Evolutionary conservation across 495 filamentous ascomycete species (phyloP).

Genomic region (Aspergillus kassunensis): DNA sequence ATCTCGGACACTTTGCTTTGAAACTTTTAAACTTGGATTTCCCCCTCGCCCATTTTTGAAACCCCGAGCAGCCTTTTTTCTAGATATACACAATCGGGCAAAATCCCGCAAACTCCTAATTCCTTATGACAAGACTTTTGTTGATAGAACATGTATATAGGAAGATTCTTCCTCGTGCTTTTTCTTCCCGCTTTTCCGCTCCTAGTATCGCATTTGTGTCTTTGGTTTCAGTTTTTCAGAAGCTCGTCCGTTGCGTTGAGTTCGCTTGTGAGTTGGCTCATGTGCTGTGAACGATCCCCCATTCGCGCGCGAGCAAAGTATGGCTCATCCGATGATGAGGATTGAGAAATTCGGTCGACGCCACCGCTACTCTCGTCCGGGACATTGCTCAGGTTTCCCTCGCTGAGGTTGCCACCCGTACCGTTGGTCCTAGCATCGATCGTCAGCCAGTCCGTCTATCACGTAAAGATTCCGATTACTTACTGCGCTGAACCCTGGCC

Average conservation of each 20-base stretch:
- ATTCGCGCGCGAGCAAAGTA: constrained; percentile 37
- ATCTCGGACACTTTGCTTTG: constrained; percentile 39
- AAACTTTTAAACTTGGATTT: constrained; percentile 7
- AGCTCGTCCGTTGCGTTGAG: constrained; percentile 34
- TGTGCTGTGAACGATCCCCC: constrained; percentile 31
- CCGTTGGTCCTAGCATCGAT: constrained; percentile 14
- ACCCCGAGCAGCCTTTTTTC: constrained; percentile 3
- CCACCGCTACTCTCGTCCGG: constrained; percentile 24
- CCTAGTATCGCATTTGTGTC: background rate
- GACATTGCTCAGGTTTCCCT: constrained; percentile 31
- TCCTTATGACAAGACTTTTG: constrained; percentile 1
- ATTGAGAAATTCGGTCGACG: constrained; percentile 31
- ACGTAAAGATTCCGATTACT: background rate
- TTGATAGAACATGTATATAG: constrained; percentile 30
- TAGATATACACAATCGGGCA: constrained; percentile 6
- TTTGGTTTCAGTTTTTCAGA: constrained; percentile 22
- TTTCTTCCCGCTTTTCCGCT: constrained; percentile 1
- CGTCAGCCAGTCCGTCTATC: background rate
- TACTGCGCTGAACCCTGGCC: constrained; percentile 17
- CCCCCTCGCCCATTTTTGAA: background rate
- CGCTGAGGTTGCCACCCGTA: constrained; percentile 21
- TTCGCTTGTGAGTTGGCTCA: constrained; percentile 31
- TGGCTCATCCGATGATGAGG: constrained; percentile 33
- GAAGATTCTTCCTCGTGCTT: constrained; percentile 2
- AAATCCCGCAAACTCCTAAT: background rate